Evolutionary conservation across 768 basidiomycete genomes (phyloP).

Genomic region (Naganishia kalamii): DNA sequence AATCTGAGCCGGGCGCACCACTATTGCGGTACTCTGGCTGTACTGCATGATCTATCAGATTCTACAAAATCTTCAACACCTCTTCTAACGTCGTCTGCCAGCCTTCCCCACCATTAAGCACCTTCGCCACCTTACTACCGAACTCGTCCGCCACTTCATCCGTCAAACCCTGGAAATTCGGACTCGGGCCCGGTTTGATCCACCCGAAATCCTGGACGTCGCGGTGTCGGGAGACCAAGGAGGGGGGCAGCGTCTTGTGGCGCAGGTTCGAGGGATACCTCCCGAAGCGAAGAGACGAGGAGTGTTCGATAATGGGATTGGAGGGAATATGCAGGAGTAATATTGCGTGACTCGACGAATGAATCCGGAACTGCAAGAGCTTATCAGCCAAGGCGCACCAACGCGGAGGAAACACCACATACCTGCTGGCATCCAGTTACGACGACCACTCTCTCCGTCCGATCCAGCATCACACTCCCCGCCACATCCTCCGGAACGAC

Average conservation of each 20-base stretch:
- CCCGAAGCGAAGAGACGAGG: not conserved
- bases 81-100: not conserved
- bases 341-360: not conserved
- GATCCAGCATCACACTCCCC: constrained; percentile 8
- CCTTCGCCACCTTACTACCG: not conserved
- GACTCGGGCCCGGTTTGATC: constrained; percentile 6
- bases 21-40: no score
- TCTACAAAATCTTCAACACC: not conserved
- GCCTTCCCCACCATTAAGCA: not conserved
- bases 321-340: not conserved
- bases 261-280: not conserved
- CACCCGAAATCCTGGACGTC: constrained; percentile 10
- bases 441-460: not conserved
- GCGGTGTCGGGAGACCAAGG: not conserved
- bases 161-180: not conserved
- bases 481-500: not conserved
- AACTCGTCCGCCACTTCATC: not conserved
- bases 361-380: not conserved
- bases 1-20: not conserved
- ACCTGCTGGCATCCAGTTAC: constrained; percentile 5
- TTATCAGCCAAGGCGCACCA: not conserved
- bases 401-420: not conserved
- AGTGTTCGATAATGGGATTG: constrained; percentile 8
- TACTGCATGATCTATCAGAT: not conserved
- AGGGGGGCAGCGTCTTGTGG: not conserved